Percentiles rank a stretch among this genome's conserved stretches.
phyloP scores from a whole-genome alignment of 169 alveolate species.

The Neospora caninum region DNA sequence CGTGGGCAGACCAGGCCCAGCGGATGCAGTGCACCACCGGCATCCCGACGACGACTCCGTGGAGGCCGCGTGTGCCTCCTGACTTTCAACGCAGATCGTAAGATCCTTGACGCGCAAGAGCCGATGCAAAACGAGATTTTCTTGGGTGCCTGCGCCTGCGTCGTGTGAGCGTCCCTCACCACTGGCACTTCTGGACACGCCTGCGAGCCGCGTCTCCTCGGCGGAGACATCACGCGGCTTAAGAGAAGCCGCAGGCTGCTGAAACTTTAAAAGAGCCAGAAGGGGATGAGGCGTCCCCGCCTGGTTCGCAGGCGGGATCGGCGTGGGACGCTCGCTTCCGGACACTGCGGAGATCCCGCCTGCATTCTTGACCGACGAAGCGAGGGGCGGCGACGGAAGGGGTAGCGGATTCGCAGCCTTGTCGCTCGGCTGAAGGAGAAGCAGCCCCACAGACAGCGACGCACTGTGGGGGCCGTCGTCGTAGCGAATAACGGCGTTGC shows the following conservation, averaged over 20 bases:
- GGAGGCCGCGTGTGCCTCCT: too few relatives aligned
- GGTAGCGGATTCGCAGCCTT: neutral
- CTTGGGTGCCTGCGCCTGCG: neutral
- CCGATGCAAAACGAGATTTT: neutral
- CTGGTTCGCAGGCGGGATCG: neutral
- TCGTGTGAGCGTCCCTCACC: neutral
- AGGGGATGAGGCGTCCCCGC: neutral
- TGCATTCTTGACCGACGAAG: neutral
- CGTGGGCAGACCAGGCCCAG: too few relatives aligned
- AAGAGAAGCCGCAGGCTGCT: slow-evolving; percentile 1
- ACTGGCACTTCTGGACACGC: neutral
- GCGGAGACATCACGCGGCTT: neutral
- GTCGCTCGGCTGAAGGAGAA: slow-evolving; percentile 2
- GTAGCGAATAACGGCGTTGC: neutral
- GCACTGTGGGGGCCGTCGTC: slow-evolving; percentile 12
- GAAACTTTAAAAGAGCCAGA: neutral
- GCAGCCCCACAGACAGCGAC: neutral
- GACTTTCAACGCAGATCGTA: neutral
- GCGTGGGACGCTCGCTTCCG: neutral
- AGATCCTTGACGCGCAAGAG: neutral
- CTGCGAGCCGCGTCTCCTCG: neutral
- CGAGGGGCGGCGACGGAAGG: neutral
- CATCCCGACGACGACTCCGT: too few relatives aligned
- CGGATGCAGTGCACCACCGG: too few relatives aligned
- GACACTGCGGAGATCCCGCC: neutral